Conservation (phyloP, 768 basidiomycete species). For the Rhizopogon sp. region DNA sequence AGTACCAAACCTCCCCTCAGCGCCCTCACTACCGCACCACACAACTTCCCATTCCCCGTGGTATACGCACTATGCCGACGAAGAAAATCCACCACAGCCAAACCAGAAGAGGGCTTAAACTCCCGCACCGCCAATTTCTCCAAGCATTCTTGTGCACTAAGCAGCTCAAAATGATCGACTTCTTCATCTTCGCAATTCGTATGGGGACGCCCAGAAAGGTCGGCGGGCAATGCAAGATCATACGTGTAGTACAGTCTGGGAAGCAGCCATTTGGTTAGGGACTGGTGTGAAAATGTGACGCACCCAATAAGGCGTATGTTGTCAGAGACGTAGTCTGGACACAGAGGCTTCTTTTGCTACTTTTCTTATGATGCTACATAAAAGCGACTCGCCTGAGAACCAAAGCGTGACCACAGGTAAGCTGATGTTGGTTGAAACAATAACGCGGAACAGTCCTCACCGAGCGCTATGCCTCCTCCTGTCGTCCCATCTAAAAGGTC, state of each 20-base stretch:
- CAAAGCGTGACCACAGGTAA: too few species aligned
- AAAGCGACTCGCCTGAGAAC: slow-evolving; percentile 26
- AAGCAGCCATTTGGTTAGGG: slow-evolving; percentile 37
- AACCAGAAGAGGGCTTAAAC: slow-evolving; percentile 40
- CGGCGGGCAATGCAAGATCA: slow-evolving; percentile 34
- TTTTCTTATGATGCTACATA: slow-evolving; percentile 35
- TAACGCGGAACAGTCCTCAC: too few species aligned
- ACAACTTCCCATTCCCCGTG: not conserved
- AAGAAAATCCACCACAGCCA: slow-evolving; percentile 39
- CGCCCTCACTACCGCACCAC: too few species aligned
- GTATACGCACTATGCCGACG: slow-evolving; percentile 29
- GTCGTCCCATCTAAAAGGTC: slow-evolving; percentile 39
- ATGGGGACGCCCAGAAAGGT: slow-evolving; percentile 28
- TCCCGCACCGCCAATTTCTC: slow-evolving; percentile 26
- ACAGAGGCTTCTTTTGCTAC: slow-evolving; percentile 40
- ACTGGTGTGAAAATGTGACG: slow-evolving; percentile 37
- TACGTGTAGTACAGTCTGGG: slow-evolving; percentile 42
- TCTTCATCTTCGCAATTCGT: slow-evolving; percentile 36
- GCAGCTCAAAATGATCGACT: slow-evolving; percentile 36
- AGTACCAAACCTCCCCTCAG: too few species aligned
- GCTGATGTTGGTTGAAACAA: too few species aligned
- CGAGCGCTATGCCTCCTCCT: slow-evolving; percentile 37
- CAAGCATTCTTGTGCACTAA: slow-evolving; percentile 30
- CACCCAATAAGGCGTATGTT: slow-evolving; percentile 30
- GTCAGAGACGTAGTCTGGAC: slow-evolving; percentile 28